Percentiles rank a stretch among this genome's conserved stretches.
Evolutionary conservation across 177 flowering plant genomes (phyloP).

Genomic region (Vitis hybrid): DNA sequence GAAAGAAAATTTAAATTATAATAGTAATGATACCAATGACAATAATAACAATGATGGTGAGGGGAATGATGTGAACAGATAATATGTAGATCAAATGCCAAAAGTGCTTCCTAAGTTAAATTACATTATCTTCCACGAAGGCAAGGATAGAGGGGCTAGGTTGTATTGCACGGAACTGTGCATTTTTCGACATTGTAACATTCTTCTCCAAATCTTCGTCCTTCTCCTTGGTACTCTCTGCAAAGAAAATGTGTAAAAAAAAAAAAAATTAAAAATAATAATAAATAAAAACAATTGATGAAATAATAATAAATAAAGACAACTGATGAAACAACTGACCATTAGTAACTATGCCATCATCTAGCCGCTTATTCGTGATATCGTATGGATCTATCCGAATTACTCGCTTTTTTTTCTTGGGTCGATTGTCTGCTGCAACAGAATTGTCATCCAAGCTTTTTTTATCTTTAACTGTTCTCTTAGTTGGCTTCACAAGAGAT

Average conservation of each 20-base stretch:
- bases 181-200: slow-evolving; percentile 68
- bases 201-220: slow-evolving; percentile 37
- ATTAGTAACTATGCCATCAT: slow-evolving; percentile 43
- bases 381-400: slow-evolving; percentile 73
- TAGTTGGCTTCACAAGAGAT: slow-evolving; percentile 21
- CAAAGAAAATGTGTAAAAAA: slow-evolving; percentile 9
- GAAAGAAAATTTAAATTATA: background rate
- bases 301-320: slow-evolving; percentile 1
- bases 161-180: slow-evolving; percentile 93
- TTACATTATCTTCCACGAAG: slow-evolving; percentile 92
- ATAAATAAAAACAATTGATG: background rate
- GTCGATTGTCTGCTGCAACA: slow-evolving; percentile 27
- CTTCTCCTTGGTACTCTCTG: slow-evolving; percentile 46
- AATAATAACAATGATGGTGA: background rate
- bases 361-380: slow-evolving; percentile 76
- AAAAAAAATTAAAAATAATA: background rate
- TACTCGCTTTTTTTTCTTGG: slow-evolving; percentile 50
- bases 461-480: slow-evolving; percentile 27
- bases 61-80: background rate
- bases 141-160: slow-evolving; percentile 85
- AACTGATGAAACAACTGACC: slow-evolving; percentile 42
- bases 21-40: background rate
- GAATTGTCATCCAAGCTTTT: slow-evolving; percentile 30
- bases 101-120: slow-evolving; percentile 3
- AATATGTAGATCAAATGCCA: background rate